Conservation (phyloP, 345 rosid species). For the Carallia brachiata region DNA sequence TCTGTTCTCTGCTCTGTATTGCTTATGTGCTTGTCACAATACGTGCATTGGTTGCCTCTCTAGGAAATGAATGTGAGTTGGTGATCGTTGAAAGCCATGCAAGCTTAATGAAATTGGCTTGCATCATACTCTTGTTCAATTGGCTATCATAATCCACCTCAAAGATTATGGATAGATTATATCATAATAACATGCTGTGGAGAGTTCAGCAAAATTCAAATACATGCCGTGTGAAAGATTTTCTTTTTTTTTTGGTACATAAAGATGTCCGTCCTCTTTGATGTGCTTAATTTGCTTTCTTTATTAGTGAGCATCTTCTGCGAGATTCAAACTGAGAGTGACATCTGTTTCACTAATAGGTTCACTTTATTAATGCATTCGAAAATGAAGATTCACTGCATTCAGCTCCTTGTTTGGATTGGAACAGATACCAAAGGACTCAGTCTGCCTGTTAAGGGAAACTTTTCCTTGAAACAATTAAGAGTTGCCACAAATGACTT, state of each 20-base stretch:
- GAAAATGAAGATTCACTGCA: not conserved
- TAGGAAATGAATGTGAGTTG: not conserved
- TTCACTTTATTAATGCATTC: not conserved
- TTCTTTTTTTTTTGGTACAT: no score
- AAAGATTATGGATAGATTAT: no score
- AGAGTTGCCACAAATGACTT: conserved; percentile 54
- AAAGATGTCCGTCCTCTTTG: not conserved
- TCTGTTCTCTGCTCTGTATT: not conserved
- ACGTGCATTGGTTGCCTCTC: not conserved
- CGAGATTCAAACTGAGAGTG: not conserved
- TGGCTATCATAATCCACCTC: no score
- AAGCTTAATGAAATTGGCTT: no score
- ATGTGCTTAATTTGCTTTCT: not conserved
- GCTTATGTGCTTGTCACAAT: not conserved
- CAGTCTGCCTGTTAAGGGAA: conserved; percentile 36
- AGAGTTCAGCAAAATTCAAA: no score
- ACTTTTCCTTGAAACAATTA: conserved; percentile 51
- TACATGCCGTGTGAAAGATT: not conserved
- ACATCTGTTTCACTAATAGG: not conserved
- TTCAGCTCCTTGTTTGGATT: not conserved
- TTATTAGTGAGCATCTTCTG: not conserved
- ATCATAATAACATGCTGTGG: no score
- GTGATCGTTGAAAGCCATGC: not conserved
- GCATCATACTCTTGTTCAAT: no score
- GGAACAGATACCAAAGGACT: conserved; percentile 39